phyloP scores from a whole-genome alignment of 306 rosid genomes.

The Sicyos edulis region DNA sequence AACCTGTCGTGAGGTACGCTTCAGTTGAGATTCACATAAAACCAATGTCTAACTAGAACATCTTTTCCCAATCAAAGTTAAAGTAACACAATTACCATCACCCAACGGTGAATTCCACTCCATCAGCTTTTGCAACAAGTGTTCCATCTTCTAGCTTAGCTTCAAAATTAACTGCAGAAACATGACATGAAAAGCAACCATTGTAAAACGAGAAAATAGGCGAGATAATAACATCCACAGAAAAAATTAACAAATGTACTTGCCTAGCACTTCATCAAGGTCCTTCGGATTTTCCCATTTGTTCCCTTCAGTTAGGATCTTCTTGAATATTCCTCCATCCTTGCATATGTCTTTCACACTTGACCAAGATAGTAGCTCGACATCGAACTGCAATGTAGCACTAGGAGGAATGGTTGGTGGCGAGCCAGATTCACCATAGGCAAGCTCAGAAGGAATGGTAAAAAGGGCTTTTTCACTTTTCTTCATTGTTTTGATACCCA shows the following conservation, averaged over 20 bases:
- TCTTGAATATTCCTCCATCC: slow-evolving; percentile 90
- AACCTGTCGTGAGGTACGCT: slow-evolving; percentile 36
- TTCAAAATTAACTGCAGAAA: slow-evolving; percentile 68
- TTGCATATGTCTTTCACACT: slow-evolving; percentile 77
- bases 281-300: slow-evolving; percentile 93
- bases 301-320: slow-evolving; percentile 65
- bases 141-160: slow-evolving; percentile 68
- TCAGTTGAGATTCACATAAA: not conserved
- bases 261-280: slow-evolving; percentile 70
- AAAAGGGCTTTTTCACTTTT: slow-evolving; percentile 78
- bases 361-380: slow-evolving; percentile 81
- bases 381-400: slow-evolving; percentile 80
- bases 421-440: slow-evolving; percentile 77
- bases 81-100: slow-evolving; percentile 46
- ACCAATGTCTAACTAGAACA: not conserved
- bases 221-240: not conserved
- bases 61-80: not conserved
- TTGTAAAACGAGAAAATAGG: not conserved
- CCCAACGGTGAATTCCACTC: slow-evolving; percentile 60
- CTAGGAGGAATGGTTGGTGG: slow-evolving; percentile 85
- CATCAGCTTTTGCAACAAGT: slow-evolving; percentile 49
- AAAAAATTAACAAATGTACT: not conserved
- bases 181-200: not conserved
- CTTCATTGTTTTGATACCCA: slow-evolving; percentile 83
- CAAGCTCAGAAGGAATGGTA: slow-evolving; percentile 73